phyloP scores from a whole-genome alignment of 148 eudicot genomes.

The Chenopodium album region DNA sequence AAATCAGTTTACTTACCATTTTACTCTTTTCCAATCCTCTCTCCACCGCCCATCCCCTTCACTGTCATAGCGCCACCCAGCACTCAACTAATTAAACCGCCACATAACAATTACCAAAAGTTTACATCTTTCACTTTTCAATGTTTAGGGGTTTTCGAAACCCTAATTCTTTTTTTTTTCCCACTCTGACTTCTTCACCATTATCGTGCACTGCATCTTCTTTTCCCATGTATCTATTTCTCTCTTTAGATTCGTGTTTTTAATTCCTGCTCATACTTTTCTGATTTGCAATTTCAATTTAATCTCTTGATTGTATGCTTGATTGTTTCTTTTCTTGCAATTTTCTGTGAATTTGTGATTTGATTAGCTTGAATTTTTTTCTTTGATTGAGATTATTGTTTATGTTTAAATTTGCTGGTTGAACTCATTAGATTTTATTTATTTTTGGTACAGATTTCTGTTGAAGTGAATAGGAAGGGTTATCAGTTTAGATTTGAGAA shows the following conservation, averaged over 20 bases:
- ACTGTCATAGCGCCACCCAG: neutral
- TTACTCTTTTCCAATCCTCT: neutral
- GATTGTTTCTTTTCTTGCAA: neutral
- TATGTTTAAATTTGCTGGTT: neutral
- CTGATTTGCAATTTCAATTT: too few relatives aligned
- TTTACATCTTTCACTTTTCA: too few relatives aligned
- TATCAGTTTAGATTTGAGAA: neutral
- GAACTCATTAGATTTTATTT: neutral
- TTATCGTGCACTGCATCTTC: neutral
- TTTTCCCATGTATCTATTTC: neutral
- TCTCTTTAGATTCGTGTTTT: neutral
- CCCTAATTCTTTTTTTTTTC: too few relatives aligned
- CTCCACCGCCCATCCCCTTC: neutral
- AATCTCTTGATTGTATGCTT: too few relatives aligned
- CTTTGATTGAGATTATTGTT: too few relatives aligned
- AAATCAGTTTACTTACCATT: neutral
- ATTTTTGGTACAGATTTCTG: neutral
- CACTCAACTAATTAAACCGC: neutral
- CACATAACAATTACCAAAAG: neutral
- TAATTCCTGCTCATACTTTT: neutral
- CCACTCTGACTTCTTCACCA: too few relatives aligned
- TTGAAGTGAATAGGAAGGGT: neutral
- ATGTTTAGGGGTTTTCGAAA: too few relatives aligned
- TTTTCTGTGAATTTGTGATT: neutral
- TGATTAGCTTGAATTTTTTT: too few relatives aligned